Evolutionary conservation across 495 filamentous ascomycete species (phyloP), one percentile per base, ranked within the genome.

Genomic region (Penicillium samsonianum): DNA sequence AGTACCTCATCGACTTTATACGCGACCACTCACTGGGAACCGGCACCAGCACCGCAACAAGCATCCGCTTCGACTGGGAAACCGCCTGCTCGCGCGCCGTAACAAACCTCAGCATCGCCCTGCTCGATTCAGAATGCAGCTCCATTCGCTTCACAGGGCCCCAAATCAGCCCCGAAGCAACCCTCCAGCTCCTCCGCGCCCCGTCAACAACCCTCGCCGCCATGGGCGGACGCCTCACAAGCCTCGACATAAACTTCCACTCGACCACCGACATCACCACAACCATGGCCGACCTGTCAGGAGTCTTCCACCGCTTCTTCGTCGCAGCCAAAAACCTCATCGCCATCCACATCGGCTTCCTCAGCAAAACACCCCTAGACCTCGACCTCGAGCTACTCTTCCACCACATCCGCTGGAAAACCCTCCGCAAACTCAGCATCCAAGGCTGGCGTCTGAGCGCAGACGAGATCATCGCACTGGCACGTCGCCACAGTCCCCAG

Each of bases 341-440:
- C 53, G 74, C 82, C n/a, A 76, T 90, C 28, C 85, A 89, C 57
- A 75, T 90, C 17, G 85, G 86, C 5, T 90, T 89, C 57, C 82
- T 81, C 5, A 73, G 79, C 20, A 76, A 80, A 41, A 58, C 72
- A 6, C 86, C 87, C 5, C 64, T 90, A 2, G 74, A 77, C 51
- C 65, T 88, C 16, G 65, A 70, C 25, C 76, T 88, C 0, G 83
- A 88, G 46, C 70, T 76, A 0, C 71, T 90, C 14, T 88, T 90
- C 64, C 86, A 89, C 57, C 62, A 79, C 45, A 72, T 87, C 3
- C 77, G 77, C 17, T 87, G 84, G 83, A 78, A 81, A 44, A 79
- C 79, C 4, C 75, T 90, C 1, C 75, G 82, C 33, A 83, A 84
- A 2, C 79, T 90, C 46, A 85, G 86, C 19, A 79, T 90, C 33